phyloP scores from a whole-genome alignment of 495 filamentous ascomycete species.

The Aspergillus biplanus region DNA sequence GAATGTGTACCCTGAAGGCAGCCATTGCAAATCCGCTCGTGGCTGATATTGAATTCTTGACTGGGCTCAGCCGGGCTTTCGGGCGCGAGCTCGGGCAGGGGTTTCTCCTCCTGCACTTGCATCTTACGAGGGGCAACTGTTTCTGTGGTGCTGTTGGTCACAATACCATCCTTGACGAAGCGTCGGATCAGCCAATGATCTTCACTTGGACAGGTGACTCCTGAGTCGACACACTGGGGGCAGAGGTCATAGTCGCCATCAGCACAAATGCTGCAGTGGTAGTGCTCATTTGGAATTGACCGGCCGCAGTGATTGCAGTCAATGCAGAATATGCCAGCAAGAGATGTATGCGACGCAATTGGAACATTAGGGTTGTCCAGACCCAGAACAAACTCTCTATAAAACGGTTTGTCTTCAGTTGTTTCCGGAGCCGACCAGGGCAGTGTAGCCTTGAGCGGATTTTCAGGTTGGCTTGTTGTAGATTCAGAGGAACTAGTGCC shows the following conservation, averaged over 20 bases:
- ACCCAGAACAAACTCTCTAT: constrained; percentile 37
- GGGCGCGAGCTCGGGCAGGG: constrained; percentile 19
- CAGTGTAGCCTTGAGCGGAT: constrained; percentile 13
- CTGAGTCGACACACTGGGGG: constrained; percentile 71
- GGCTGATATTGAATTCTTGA: constrained; percentile 12
- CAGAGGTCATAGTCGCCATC: constrained; percentile 95
- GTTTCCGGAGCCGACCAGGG: constrained; percentile 15
- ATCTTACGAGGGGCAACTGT: constrained; percentile 65
- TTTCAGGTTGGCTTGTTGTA: constrained; percentile 13
- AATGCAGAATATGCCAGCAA: constrained; percentile 59
- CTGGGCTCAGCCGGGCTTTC: constrained; percentile 18
- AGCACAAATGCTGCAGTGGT: constrained; percentile 92
- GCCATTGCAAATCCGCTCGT: constrained; percentile 84
- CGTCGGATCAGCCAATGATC: constrained; percentile 96
- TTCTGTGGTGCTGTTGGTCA: constrained; percentile 85
- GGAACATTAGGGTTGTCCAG: constrained; percentile 34
- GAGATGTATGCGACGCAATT: constrained; percentile 36
- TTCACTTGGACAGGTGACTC: constrained; percentile 73
- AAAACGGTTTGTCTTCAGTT: constrained; percentile 26
- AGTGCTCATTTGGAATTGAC: constrained; percentile 79
- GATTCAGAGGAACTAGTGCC: constrained; percentile 16
- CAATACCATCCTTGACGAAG: constrained; percentile 72
- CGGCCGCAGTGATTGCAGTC: constrained; percentile 91
- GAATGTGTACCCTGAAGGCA: constrained; percentile 70
- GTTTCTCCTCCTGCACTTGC: constrained; percentile 17